Conservation (phyloP, 352 stramenopile genomes). For the Halophytophthora batemanensis region DNA sequence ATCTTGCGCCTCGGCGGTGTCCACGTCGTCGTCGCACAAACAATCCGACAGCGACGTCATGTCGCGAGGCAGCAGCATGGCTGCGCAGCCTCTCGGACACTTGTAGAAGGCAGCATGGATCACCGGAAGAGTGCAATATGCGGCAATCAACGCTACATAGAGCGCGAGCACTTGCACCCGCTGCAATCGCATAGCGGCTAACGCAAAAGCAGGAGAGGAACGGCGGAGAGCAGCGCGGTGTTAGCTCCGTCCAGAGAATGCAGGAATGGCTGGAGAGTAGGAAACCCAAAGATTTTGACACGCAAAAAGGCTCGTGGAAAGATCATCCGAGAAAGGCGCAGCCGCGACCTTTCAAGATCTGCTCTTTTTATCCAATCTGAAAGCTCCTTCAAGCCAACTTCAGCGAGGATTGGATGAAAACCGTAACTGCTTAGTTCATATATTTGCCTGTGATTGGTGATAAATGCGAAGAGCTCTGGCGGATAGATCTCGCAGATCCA, state of each 20-base stretch:
- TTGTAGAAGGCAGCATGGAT: conserved; percentile 44
- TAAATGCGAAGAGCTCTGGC: no score
- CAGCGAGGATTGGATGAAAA: no score
- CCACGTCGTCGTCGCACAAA: conserved; percentile 48
- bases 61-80: conserved; percentile 77
- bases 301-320: no score
- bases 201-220: no score
- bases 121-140: conserved; percentile 9
- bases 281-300: no score
- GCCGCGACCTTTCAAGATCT: no score
- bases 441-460: no score
- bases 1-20: conserved; percentile 17
- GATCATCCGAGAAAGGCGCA: no score
- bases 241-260: background rate
- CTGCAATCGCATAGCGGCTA: conserved; percentile 20
- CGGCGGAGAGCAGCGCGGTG: no score
- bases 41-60: conserved; percentile 82
- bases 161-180: conserved; percentile 12
- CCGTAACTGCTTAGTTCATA: no score
- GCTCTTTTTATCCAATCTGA: no score
- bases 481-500: background rate
- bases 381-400: no score
- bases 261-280: background rate
- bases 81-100: conserved; percentile 62
- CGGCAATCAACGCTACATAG: conserved; percentile 10